Conservation (phyloP, 1,284 basidiomycete genomes). For the Cutaneotrichosporon sp. region DNA sequence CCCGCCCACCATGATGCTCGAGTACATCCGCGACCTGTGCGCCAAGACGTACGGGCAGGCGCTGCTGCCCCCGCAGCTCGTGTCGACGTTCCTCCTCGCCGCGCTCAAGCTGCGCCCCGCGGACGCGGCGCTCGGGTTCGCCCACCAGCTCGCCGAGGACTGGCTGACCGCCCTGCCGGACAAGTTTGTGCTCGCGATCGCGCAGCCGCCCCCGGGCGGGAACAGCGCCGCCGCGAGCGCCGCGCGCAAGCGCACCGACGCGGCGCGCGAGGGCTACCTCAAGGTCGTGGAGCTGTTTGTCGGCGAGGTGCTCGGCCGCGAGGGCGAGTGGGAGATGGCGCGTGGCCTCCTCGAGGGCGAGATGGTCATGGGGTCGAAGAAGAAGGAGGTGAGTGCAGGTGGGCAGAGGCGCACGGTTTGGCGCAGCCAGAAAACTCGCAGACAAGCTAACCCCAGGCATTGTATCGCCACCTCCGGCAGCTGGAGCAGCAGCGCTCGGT, state of each 20-base stretch:
- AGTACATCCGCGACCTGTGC: constrained; percentile 30
- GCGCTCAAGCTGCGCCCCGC: constrained; percentile 41
- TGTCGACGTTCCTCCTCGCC: constrained; percentile 47
- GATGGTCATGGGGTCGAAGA: constrained; percentile 42
- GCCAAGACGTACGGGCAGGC: constrained; percentile 22
- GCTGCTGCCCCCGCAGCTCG: constrained; percentile 39
- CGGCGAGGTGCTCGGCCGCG: constrained; percentile 45
- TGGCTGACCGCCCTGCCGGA: constrained; percentile 43
- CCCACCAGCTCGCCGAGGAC: constrained; percentile 39
- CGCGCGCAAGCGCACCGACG: constrained; percentile 31
- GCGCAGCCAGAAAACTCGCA: neutral
- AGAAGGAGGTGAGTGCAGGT: constrained; percentile 43
- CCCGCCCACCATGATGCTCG: constrained; percentile 31
- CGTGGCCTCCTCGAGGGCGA: constrained; percentile 48
- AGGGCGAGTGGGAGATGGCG: constrained; percentile 52
- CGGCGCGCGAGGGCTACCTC: constrained; percentile 46
- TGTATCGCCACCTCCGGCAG: constrained; percentile 43
- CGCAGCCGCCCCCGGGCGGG: constrained; percentile 9
- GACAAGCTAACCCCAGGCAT: constrained; percentile 23
- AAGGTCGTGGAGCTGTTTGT: constrained; percentile 50
- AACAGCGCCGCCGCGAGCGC: constrained; percentile 13
- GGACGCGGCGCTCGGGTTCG: constrained; percentile 31
- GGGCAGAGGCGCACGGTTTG: too few relatives aligned
- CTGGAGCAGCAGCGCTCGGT: constrained; percentile 25
- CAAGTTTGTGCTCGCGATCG: constrained; percentile 34